These are phyloP conservation scores for Steccherinum ochraceum DNA, from an alignment of 768 basidiomycete species.

Conservation along the genomic window DNA sequence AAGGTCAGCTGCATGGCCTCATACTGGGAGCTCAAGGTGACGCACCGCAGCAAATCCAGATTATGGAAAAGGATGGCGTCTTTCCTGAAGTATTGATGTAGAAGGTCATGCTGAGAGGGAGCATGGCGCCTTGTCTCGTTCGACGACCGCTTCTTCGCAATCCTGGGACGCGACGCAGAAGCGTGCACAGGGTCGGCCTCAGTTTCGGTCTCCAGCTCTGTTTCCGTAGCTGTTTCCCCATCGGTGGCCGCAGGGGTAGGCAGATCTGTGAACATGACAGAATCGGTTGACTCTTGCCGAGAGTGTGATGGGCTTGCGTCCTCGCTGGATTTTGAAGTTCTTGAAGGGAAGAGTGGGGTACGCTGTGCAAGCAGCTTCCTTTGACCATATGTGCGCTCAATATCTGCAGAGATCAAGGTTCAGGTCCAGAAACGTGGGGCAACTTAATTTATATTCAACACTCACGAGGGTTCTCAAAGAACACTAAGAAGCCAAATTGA, in stretches of 20 bases:
- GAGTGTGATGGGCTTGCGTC: conserved; percentile 14
- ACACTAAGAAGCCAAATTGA: conserved; percentile 92
- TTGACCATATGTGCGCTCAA: conserved; percentile 75
- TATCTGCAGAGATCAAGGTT: conserved; percentile 14
- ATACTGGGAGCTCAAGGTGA: conserved; percentile 5
- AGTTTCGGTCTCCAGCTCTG: conserved; percentile 55
- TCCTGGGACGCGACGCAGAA: conserved; percentile 4
- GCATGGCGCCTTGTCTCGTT: conserved; percentile 1
- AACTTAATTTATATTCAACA: conserved; percentile 7
- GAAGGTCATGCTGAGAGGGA: conserved; percentile 78
- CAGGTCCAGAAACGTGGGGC: too few species aligned
- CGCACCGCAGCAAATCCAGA: conserved; percentile 80
- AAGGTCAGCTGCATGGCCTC: conserved; percentile 13
- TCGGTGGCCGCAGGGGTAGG: conserved; percentile 63
- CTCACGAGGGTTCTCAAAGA: conserved; percentile 97
- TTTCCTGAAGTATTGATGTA: conserved; percentile 85
- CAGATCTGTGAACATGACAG: conserved; percentile 12
- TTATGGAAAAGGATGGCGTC: conserved; percentile 79
- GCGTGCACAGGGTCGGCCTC: conserved; percentile 31
- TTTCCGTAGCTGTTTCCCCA: conserved; percentile 69
- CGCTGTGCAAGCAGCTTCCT: conserved; percentile 86
- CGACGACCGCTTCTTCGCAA: not conserved
- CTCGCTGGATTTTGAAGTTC: conserved; percentile 10
- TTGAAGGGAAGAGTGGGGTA: conserved; percentile 46
- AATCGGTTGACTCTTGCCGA: conserved; percentile 21